Conservation (phyloP, 805 yeast species). For the Candida broadrunensis region DNA sequence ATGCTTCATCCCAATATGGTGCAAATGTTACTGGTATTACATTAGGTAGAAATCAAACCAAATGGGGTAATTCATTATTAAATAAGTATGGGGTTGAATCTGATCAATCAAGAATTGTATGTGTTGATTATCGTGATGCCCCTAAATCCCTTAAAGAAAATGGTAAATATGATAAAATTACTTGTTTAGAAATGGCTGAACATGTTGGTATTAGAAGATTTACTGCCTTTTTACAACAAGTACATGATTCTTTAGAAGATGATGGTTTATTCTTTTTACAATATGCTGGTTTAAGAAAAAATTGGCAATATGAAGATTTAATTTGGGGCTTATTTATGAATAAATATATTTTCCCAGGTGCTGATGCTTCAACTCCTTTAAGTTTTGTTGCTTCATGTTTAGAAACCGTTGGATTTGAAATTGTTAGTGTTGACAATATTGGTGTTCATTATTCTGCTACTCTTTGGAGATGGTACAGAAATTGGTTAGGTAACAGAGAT, state of each 20-base stretch:
- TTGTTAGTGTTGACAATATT: slow-evolving; percentile 77
- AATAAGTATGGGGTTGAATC: slow-evolving; percentile 62
- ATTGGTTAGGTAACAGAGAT: slow-evolving; percentile 85
- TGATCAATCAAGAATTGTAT: slow-evolving; percentile 72
- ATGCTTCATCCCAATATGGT: slow-evolving; percentile 76
- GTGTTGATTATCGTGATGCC: slow-evolving; percentile 88
- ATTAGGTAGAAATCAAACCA: slow-evolving; percentile 85
- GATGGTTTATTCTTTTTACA: slow-evolving; percentile 87
- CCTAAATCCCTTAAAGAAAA: slow-evolving; percentile 55
- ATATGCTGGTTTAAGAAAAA: slow-evolving; percentile 86
- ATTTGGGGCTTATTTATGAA: slow-evolving; percentile 96
- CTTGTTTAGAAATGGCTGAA: slow-evolving; percentile 94
- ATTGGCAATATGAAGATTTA: slow-evolving; percentile 93
- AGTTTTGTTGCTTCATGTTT: slow-evolving; percentile 74
- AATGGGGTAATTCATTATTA: slow-evolving; percentile 77
- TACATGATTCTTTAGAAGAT: slow-evolving; percentile 83
- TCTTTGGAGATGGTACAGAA: slow-evolving; percentile 90
- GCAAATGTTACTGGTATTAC: slow-evolving; percentile 89
- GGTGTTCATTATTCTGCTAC: slow-evolving; percentile 94
- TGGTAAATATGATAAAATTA: slow-evolving; percentile 73
- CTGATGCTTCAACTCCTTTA: slow-evolving; percentile 93
- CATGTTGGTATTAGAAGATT: slow-evolving; percentile 92
- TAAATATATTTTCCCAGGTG: slow-evolving; percentile 96
- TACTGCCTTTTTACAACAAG: slow-evolving; percentile 70
- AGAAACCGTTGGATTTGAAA: slow-evolving; percentile 85